Evolutionary conservation across 75 land plant genomes (phyloP), one percentile per base, ranked within the genome.

Genomic region (Azolla pinnata): DNA sequence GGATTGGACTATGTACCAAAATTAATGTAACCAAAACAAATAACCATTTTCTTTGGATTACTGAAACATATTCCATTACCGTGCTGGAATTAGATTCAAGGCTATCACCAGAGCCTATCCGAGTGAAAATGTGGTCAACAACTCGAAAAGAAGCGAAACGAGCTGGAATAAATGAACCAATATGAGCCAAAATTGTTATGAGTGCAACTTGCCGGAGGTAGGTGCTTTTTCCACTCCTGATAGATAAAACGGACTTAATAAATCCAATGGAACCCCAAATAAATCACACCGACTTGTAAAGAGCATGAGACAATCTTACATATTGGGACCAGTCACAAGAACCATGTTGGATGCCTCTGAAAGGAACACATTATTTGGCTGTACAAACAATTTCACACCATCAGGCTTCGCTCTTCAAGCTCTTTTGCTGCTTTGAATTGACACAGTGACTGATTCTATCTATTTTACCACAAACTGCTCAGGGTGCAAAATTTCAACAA

Each of bases 211-310:
- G 99, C 42, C 75, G 90, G 67, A 95, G 90, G 59, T 86, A 95
- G 32, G 99, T 95, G 60, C 90, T 95, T 78, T 95, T 95, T 56
- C 99, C 99, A 74, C 99, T 95, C 99, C 99, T 95, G 66, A 7
- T 17, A 46, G 21, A 46, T 23, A 46, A 18, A 46, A n/a, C n/a
- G n/a, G n/a, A n/a, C n/a, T n/a, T n/a, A n/a, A n/a, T n/a, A n/a
- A n/a, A n/a, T n/a, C n/a, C n/a, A n/a, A n/a, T n/a, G n/a, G n/a
- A n/a, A n/a, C n/a, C n/a, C n/a, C n/a, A n/a, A n/a, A n/a, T n/a
- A n/a, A n/a, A n/a, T n/a, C n/a, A n/a, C n/a, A n/a, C 14, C 42
- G 10, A 38, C 14, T 38, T 38, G 14, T 7, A 38, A 38, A 7
- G 14, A 14, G 33, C 29, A 65, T 24, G 29, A 33, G 16, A 30